Conservation (phyloP, 495 filamentous ascomycete species). For the Hyaloscypha variabilis region DNA sequence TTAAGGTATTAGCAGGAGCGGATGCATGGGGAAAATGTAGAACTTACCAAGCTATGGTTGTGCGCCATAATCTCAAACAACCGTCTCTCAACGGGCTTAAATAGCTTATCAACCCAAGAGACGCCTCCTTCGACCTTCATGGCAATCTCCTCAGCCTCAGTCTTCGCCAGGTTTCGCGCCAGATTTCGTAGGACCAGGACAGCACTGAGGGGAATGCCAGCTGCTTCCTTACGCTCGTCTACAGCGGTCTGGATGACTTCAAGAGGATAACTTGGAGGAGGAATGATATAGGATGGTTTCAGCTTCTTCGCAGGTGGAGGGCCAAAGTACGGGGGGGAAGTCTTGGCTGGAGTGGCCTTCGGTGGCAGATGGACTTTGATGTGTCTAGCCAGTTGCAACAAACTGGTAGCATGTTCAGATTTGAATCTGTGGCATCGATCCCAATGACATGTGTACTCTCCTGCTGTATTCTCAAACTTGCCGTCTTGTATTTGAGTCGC, state of each 20-base stretch:
- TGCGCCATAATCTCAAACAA: slow-evolving; percentile 57
- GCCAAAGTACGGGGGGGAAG: slow-evolving; percentile 32
- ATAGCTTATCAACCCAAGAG: slow-evolving; percentile 43
- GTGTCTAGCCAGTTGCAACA: slow-evolving; percentile 57
- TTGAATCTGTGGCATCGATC: slow-evolving; percentile 54
- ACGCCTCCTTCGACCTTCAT: slow-evolving; percentile 47
- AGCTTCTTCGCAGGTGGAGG: slow-evolving; percentile 26
- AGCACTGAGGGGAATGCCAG: slow-evolving; percentile 82
- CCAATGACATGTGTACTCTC: slow-evolving; percentile 57
- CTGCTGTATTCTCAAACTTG: slow-evolving; percentile 44
- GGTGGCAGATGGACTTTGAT: slow-evolving; percentile 65
- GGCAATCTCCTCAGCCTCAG: slow-evolving; percentile 53
- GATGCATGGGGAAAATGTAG: slow-evolving; percentile 32
- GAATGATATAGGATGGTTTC: slow-evolving; percentile 53
- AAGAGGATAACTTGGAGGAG: slow-evolving; percentile 53
- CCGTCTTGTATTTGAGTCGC: slow-evolving; percentile 55
- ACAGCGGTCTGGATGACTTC: slow-evolving; percentile 65
- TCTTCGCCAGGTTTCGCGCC: slow-evolving; percentile 70
- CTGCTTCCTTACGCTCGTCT: slow-evolving; percentile 80
- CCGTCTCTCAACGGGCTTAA: slow-evolving; percentile 49
- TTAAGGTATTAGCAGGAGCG: neutral
- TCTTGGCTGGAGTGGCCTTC: slow-evolving; percentile 38
- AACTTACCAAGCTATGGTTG: slow-evolving; percentile 49
- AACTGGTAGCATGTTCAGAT: slow-evolving; percentile 47
- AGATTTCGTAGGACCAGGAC: slow-evolving; percentile 89